Base-by-base conservation (phyloP, 2,329 filamentous ascomycete genomes). In the Hymenoscyphus fructigenus region DNA sequence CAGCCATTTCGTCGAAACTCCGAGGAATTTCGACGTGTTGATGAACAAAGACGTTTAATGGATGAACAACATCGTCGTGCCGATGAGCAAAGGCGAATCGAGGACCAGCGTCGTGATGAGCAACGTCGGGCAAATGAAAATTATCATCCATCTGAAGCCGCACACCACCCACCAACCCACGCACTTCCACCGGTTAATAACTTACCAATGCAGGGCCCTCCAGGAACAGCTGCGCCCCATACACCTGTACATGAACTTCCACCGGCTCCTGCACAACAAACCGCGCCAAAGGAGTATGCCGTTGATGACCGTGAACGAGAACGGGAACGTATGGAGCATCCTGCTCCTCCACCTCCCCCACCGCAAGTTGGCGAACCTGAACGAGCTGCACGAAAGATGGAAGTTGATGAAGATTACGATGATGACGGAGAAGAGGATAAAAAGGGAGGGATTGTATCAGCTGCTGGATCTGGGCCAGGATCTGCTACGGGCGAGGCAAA, bases 391-490 rank as follows among this genome's bases (percentile, higher is more conserved):
- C 85, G 95, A 26, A 96, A 96, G 78, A 96, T 99, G 87, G 94
- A 98, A 6, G 91, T 98, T 23, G 93, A 99, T 71, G 95, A 99
- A 76, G 91, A 98, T 76, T 98, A 99, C 73, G 94, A 98, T 76
- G 94, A 98, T 73, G 94, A 93, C 64, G 92, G 87, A 4, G 93
- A 96, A 70, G 94, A 97, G 66, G 90, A 95, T 64, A 89, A 89
- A 79, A 89, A 89, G 76, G 75, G 81, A 9, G 82, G 79, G 1
- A 79, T 84, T 15, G 76, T 78, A 9, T 79, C 81, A 10, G 76
- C 76, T 17, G 78, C 80, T 12, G 78, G 75, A 10, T 82, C 84
- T 20, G 76, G 80, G 3, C 77, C 84, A 17, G 80, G 78, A 17
- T 75, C 75, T 32, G 68, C 69, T 53, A 64, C 72, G 41, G 73